Evolutionary conservation across 2,329 filamentous ascomycete species (phyloP).

Genomic region (Amauroascus niger): DNA sequence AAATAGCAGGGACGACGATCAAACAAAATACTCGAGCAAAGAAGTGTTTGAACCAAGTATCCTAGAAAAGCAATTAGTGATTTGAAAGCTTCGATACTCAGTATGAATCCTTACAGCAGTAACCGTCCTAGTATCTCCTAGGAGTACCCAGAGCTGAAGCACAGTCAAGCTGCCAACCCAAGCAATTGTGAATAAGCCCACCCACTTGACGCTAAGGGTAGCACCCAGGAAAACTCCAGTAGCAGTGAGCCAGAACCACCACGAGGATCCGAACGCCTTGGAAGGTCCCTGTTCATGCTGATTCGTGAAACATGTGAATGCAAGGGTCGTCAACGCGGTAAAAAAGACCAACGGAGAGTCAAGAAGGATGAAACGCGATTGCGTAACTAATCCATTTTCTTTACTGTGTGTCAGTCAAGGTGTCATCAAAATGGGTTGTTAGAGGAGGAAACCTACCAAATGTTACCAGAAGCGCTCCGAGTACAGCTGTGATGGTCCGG

Average conservation of each 20-base stretch:
- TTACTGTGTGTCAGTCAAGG: constrained; percentile 16
- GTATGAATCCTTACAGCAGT: constrained; percentile 54
- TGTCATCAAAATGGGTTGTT: background rate
- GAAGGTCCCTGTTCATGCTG: constrained; percentile 87
- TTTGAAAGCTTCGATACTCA: background rate
- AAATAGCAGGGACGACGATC: constrained; percentile 74
- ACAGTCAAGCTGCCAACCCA: constrained; percentile 91
- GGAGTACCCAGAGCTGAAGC: constrained; percentile 87
- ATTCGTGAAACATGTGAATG: constrained; percentile 89
- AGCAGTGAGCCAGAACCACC: constrained; percentile 96
- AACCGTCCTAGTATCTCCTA: constrained; percentile 79
- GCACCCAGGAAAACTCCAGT: constrained; percentile 81
- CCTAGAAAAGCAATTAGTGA: constrained; percentile 32
- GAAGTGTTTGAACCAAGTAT: constrained; percentile 87
- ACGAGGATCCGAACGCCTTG: constrained; percentile 76
- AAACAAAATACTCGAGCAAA: constrained; percentile 84
- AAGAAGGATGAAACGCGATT: constrained; percentile 89
- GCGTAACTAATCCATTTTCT: constrained; percentile 94
- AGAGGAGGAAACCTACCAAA: constrained; percentile 55
- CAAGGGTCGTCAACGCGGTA: constrained; percentile 80
- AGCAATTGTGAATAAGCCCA: constrained; percentile 94
- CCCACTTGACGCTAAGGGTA: constrained; percentile 96
- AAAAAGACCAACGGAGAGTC: constrained; percentile 91
- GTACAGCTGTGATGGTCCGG: constrained; percentile 68
- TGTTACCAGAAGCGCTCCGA: constrained; percentile 78